These are phyloP conservation scores for Corchorus olitorius DNA, from an alignment of 345 rosid species.

Conservation along the genomic window DNA sequence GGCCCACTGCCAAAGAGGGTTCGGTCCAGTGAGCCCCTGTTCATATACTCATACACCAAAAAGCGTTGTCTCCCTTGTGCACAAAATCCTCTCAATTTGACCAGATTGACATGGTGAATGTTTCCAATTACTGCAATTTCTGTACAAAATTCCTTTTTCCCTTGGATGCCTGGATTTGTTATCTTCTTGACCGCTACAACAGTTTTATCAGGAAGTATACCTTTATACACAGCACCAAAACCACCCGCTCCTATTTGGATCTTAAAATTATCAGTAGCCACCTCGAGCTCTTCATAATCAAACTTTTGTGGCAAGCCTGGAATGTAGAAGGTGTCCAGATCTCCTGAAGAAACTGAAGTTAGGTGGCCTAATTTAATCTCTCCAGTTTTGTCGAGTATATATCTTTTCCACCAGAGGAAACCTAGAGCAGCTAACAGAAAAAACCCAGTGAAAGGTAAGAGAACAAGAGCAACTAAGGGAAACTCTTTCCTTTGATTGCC, in stretches of 20 bases:
- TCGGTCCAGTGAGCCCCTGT: constrained; percentile 64
- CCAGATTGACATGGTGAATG: constrained; percentile 74
- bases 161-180: constrained; percentile 57
- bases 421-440: constrained; percentile 40
- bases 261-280: constrained; percentile 65
- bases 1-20: constrained; percentile 54
- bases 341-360: constrained; percentile 52
- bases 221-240: constrained; percentile 72
- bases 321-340: constrained; percentile 66
- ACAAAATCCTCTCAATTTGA: constrained; percentile 79
- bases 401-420: constrained; percentile 64
- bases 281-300: constrained; percentile 57
- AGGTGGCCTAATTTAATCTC: constrained; percentile 35
- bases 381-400: constrained; percentile 31
- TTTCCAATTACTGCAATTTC: constrained; percentile 77
- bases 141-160: constrained; percentile 75
- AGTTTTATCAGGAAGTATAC: constrained; percentile 50
- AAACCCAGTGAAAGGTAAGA: constrained; percentile 63
- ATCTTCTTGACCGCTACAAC: constrained; percentile 73
- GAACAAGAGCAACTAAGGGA: constrained; percentile 62
- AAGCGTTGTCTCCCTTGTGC: constrained; percentile 61
- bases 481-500: constrained; percentile 34
- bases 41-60: constrained; percentile 79
- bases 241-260: constrained; percentile 75
- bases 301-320: constrained; percentile 75